These are phyloP conservation scores for Xylaria bambusicola DNA, from an alignment of 495 filamentous ascomycete species.

Conservation along the genomic window DNA sequence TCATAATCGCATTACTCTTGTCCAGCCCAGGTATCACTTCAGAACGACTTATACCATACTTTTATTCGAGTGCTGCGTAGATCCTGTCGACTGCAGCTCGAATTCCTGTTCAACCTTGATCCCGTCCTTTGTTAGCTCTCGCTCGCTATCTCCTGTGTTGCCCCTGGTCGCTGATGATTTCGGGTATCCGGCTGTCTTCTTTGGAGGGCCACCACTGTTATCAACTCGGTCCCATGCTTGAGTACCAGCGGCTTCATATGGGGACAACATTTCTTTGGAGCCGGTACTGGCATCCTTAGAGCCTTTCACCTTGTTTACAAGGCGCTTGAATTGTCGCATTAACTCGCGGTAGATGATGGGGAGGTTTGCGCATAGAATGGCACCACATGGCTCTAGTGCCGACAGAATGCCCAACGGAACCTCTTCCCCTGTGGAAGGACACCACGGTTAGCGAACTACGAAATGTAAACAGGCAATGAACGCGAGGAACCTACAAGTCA, in stretches of 20 bases:
- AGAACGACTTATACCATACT: not conserved
- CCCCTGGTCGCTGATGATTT: not conserved
- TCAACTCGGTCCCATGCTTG: not conserved
- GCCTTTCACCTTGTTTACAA: not conserved
- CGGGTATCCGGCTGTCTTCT: not conserved
- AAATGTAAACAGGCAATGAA: not conserved
- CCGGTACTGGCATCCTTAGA: not conserved
- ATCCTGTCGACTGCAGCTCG: not conserved
- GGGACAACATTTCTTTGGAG: not conserved
- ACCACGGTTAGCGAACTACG: not conserved
- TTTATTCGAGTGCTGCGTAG: not conserved
- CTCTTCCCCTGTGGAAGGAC: conserved; percentile 33
- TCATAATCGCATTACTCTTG: not conserved
- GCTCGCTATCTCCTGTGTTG: not conserved
- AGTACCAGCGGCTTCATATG: not conserved
- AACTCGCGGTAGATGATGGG: conserved; percentile 33
- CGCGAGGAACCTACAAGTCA: conserved; percentile 36
- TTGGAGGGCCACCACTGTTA: not conserved
- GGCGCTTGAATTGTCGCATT: not conserved
- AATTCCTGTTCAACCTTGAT: conserved; percentile 2
- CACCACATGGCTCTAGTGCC: conserved; percentile 46
- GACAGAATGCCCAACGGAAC: conserved; percentile 45
- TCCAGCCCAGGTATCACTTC: not conserved
- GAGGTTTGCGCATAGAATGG: conserved; percentile 48
- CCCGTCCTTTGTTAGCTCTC: not conserved